These are phyloP conservation scores for Candida rishiriensis DNA, from an alignment of 805 yeast genomes.

Conservation along the genomic window DNA sequence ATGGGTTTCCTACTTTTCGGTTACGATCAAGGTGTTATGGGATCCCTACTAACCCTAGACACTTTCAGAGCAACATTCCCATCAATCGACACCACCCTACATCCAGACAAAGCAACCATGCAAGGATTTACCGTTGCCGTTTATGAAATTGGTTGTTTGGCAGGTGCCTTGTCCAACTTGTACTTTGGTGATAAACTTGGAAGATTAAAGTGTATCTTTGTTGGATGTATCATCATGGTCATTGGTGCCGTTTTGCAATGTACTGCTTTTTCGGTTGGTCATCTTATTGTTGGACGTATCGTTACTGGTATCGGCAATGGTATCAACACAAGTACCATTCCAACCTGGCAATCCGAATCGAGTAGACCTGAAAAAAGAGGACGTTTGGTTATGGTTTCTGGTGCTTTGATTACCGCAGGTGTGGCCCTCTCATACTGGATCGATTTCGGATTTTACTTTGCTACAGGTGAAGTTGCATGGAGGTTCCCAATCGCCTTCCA, in stretches of 20 bases:
- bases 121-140: conserved; percentile 48
- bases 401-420: conserved; percentile 26
- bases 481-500: conserved; percentile 36
- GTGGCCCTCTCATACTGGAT: conserved; percentile 33
- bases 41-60: conserved; percentile 25
- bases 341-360: conserved; percentile 34
- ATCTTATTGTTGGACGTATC: conserved; percentile 30
- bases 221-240: conserved; percentile 34
- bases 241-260: conserved; percentile 26
- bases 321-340: conserved; percentile 31
- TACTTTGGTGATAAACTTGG: conserved; percentile 39
- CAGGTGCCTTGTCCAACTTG: conserved; percentile 39
- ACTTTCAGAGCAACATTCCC: conserved; percentile 23
- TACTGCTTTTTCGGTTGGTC: conserved; percentile 19
- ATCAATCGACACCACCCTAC: conserved; percentile 16
- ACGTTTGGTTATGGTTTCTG: conserved; percentile 26
- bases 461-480: conserved; percentile 25
- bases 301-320: conserved; percentile 36
- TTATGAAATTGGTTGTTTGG: conserved; percentile 45
- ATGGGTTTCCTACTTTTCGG: conserved; percentile 41
- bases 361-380: conserved; percentile 31
- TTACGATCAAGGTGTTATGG: conserved; percentile 51
- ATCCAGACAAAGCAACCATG: conserved; percentile 31
- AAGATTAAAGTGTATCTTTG: conserved; percentile 34
- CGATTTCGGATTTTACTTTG: conserved; percentile 32